These are phyloP conservation scores for Plasmopara muralis DNA, from an alignment of 352 stramenopile genomes.

Conservation along the genomic window DNA sequence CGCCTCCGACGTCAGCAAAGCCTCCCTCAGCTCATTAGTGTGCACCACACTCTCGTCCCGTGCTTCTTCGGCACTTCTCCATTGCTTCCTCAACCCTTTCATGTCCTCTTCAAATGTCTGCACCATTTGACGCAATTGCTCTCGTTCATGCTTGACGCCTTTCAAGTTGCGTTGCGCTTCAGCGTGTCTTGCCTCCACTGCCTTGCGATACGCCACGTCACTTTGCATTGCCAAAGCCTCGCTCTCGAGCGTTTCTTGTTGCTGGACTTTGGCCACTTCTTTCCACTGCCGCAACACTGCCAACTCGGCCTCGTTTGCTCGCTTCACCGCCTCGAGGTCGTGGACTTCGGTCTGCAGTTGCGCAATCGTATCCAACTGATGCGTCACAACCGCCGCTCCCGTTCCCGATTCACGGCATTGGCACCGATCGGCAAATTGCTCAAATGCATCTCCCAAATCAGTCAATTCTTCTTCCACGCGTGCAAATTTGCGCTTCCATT, in stretches of 20 bases:
- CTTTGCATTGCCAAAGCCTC: slow-evolving; percentile 33
- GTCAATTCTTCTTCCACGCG: slow-evolving; percentile 61
- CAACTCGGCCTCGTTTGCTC: slow-evolving; percentile 37
- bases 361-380: slow-evolving; percentile 27
- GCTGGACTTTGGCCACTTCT: slow-evolving; percentile 28
- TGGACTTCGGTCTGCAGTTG: slow-evolving; percentile 43
- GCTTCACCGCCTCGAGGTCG: slow-evolving; percentile 26
- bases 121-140: slow-evolving; percentile 10
- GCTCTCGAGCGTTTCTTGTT: slow-evolving; percentile 34
- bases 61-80: slow-evolving; percentile 35
- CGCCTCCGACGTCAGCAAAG: slow-evolving; percentile 53
- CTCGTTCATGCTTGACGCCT: slow-evolving; percentile 26
- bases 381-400: slow-evolving; percentile 1
- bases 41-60: slow-evolving; percentile 33
- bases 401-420: no score
- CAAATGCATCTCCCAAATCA: slow-evolving; percentile 44
- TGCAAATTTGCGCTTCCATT: slow-evolving; percentile 61
- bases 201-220: slow-evolving; percentile 34
- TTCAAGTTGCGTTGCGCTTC: slow-evolving; percentile 23
- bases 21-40: slow-evolving; percentile 45
- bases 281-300: slow-evolving; percentile 43
- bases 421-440: slow-evolving; percentile 42
- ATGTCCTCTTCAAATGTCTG: slow-evolving; percentile 25
- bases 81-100: slow-evolving; percentile 27
- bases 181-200: slow-evolving; percentile 37